A percentile compares a stretch with the other conserved stretches of the same genome.
These are phyloP conservation scores for Aspergillus luchuensis DNA, from an alignment of 2,329 filamentous ascomycete species.

Conservation along the genomic window DNA sequence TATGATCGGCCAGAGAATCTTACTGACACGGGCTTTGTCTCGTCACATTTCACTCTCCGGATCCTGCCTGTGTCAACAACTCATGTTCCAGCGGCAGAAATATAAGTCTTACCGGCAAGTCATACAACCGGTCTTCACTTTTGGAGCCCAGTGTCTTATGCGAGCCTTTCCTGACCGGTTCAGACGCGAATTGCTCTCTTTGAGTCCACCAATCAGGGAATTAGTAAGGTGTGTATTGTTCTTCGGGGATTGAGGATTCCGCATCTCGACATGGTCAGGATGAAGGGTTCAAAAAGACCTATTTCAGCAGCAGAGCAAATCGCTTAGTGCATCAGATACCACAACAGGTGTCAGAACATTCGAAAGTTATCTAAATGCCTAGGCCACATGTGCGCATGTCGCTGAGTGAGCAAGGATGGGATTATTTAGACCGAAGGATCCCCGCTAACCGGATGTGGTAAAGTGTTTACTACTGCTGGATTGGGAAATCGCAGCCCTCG, in stretches of 20 bases:
- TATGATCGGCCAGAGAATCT: too few relatives aligned
- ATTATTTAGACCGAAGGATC: too few relatives aligned
- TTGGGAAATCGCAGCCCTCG: too few relatives aligned
- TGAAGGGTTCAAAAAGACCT: background rate
- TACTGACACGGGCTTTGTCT: constrained; percentile 6
- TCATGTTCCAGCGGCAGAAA: background rate
- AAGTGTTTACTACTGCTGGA: too few relatives aligned
- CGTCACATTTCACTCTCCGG: constrained; percentile 10
- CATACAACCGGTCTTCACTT: constrained; percentile 4
- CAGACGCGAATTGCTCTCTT: background rate
- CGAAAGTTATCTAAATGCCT: too few relatives aligned
- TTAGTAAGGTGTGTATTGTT: background rate
- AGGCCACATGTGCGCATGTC: too few relatives aligned
- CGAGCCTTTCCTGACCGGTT: constrained; percentile 1
- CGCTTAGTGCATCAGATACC: background rate
- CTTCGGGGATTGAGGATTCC: background rate
- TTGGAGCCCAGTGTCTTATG: constrained; percentile 3
- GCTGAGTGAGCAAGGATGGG: too few relatives aligned
- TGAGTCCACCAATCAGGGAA: background rate
- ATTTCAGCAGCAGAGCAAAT: background rate
- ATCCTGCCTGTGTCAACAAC: background rate
- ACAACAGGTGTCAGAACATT: background rate
- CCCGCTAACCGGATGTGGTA: too few relatives aligned
- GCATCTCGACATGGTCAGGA: background rate
- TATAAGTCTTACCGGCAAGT: constrained; percentile 2